Conservation (phyloP, 768 basidiomycete species). For the Collybia nuda region DNA sequence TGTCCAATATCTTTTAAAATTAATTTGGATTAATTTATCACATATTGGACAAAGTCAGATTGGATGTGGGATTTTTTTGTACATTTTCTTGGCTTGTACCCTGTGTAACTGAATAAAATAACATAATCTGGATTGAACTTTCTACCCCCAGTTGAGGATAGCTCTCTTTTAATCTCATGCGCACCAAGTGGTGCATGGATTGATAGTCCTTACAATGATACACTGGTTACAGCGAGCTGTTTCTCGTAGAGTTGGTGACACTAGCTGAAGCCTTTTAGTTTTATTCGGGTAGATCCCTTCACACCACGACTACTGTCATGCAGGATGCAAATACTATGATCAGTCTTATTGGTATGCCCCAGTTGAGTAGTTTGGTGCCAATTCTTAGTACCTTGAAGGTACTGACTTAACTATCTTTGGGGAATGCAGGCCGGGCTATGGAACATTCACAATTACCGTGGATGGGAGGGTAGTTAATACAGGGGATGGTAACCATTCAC, state of each 20-base stretch:
- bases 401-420: conserved; percentile 34
- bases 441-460: conserved; percentile 41
- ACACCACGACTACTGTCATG: conserved; percentile 38
- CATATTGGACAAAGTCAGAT: no score
- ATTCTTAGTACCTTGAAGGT: no score
- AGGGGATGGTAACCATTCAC: conserved; percentile 31
- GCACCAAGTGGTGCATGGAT: conserved; percentile 49
- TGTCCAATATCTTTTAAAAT: no score
- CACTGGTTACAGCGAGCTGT: conserved; percentile 33
- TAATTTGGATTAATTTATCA: no score
- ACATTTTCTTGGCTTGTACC: no score
- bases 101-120: no score
- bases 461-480: conserved; percentile 38
- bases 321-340: conserved; percentile 50
- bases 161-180: conserved; percentile 54
- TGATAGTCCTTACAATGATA: conserved; percentile 40
- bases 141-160: conserved; percentile 48
- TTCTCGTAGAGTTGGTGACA: background rate
- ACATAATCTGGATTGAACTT: background rate
- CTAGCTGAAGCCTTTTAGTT: conserved; percentile 22
- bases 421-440: conserved; percentile 43
- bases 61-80: no score
- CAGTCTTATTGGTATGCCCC: conserved; percentile 43
- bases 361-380: no score
- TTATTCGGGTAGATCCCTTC: conserved; percentile 40